Base-by-base conservation (phyloP, 352 stramenopile species). In the Phytophthora kernoviae region DNA sequence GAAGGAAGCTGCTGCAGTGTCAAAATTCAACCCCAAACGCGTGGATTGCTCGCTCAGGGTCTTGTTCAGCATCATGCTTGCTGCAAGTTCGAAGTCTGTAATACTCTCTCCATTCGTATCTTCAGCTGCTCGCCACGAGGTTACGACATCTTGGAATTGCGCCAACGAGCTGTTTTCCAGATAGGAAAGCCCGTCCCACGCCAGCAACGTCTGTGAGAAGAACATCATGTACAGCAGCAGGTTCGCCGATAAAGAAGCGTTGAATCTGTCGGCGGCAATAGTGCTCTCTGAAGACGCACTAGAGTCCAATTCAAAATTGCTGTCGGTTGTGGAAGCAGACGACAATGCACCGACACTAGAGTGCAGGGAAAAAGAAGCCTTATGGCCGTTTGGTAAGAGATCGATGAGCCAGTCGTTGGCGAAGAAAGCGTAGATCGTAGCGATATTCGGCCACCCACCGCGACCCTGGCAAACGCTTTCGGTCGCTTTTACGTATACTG, bases 211-310 rank as follows among this genome's bases (percentile, higher is more conserved):
- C 17, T 72, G 53, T 22, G 71, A 75, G 30, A 80, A 59, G 37
- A 70, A 70, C 68, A 80, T 78, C 24, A 43, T 41, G 49, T 78
- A 62, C 12, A 80, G 46, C 26, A 80, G 34, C 34, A 80, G 37
- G 20, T 77, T 80, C 10, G 12, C 64, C 11, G 64, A 73, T 7
- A 65, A 47, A 18, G 40, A 52, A 26, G 60, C 66, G 12, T 65
- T 55, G 40, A 75, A 63, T 7, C 42, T 37, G 0, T 52, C 14
- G 15, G 24, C 24, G 24, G 24, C 24, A 30, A 18, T 14, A 2
- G 33, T 17, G 14, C 33, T 39, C 9, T 17, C 9, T 5, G 33
- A 14, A 5, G 41, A 15, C 41, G 17, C 20, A 27, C 7, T 47
- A 57, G 39, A 14, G 30, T 9, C 6, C 24, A 40, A 2, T 30